These are phyloP conservation scores for Setomelanomma holmii DNA, from an alignment of 2,329 filamentous ascomycete genomes.

Conservation along the genomic window DNA sequence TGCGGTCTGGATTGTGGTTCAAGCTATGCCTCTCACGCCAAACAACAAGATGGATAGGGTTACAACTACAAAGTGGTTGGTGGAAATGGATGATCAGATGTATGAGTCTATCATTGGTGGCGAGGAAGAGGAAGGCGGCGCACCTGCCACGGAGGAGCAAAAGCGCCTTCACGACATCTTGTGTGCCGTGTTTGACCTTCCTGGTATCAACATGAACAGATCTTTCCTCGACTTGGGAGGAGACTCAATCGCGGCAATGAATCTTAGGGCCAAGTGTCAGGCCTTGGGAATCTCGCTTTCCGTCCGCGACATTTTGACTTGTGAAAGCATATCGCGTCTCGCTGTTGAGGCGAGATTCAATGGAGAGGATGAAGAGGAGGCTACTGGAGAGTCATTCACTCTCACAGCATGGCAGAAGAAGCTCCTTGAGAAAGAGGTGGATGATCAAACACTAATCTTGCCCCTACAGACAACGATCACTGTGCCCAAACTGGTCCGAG, in stretches of 20 bases:
- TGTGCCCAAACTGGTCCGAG: conserved; percentile 27
- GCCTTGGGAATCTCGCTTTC: conserved; percentile 14
- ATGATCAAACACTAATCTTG: conserved; percentile 44
- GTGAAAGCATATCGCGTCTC: conserved; percentile 19
- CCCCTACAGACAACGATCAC: conserved; percentile 30
- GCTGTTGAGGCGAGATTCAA: conserved; percentile 12
- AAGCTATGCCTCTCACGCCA: conserved; percentile 27
- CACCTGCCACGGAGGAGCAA: conserved; percentile 17
- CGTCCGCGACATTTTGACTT: conserved; percentile 20
- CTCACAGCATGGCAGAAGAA: conserved; percentile 52
- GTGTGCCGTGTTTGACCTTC: conserved; percentile 32
- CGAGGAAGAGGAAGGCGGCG: conserved; percentile 10
- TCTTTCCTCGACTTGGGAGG: conserved; percentile 29
- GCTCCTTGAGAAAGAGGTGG: conserved; percentile 35
- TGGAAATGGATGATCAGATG: conserved; percentile 11
- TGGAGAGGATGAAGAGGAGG: conserved; percentile 9
- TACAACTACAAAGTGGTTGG: conserved; percentile 20
- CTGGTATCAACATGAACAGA: conserved; percentile 12
- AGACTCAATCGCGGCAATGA: conserved; percentile 35
- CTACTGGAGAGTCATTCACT: conserved; percentile 33
- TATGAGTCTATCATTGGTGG: conserved; percentile 13
- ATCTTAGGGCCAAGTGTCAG: conserved; percentile 26
- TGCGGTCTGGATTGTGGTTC: conserved; percentile 37
- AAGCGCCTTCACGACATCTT: conserved; percentile 28
- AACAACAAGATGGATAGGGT: conserved; percentile 29